Percentiles rank a stretch among this genome's conserved stretches.
These are phyloP conservation scores for Malus hybrid DNA, from an alignment of 331 rosid species.

Conservation along the genomic window DNA sequence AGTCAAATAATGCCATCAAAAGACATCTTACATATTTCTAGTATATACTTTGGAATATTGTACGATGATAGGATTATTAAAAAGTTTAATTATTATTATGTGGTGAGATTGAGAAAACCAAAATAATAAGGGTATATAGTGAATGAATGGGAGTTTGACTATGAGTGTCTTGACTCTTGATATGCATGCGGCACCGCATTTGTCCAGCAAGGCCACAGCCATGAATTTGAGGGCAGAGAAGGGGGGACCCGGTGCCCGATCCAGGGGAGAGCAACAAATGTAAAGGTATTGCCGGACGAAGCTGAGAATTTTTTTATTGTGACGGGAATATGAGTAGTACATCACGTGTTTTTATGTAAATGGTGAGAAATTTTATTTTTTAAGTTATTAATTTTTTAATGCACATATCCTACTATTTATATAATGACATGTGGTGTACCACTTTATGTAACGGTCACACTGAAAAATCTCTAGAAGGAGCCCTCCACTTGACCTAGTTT, in stretches of 20 bases:
- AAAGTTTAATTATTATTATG: background rate
- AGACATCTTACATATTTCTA: background rate
- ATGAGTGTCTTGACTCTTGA: background rate
- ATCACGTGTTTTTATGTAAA: too few species aligned
- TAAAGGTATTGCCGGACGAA: background rate
- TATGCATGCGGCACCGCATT: background rate
- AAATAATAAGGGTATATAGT: background rate
- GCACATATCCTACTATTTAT: too few species aligned
- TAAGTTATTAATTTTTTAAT: too few species aligned
- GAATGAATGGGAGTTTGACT: background rate
- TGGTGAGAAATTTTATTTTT: too few species aligned
- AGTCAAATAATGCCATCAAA: background rate
- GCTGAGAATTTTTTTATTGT: background rate
- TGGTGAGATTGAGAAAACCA: background rate
- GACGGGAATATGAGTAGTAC: fast-evolving
- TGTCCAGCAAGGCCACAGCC: constrained; percentile 1
- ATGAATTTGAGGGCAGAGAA: background rate
- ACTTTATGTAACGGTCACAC: fast-evolving
- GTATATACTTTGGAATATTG: background rate
- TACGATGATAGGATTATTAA: background rate
- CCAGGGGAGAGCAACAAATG: constrained; percentile 12
- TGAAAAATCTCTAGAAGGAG: too few species aligned
- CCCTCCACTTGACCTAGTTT: background rate
- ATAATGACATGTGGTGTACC: too few species aligned
- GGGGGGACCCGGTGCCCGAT: constrained; percentile 11